Percentiles rank a stretch among this genome's conserved stretches.
Evolutionary conservation across 2,329 filamentous ascomycete species (phyloP).

Genomic region (Penicillium sp.): DNA sequence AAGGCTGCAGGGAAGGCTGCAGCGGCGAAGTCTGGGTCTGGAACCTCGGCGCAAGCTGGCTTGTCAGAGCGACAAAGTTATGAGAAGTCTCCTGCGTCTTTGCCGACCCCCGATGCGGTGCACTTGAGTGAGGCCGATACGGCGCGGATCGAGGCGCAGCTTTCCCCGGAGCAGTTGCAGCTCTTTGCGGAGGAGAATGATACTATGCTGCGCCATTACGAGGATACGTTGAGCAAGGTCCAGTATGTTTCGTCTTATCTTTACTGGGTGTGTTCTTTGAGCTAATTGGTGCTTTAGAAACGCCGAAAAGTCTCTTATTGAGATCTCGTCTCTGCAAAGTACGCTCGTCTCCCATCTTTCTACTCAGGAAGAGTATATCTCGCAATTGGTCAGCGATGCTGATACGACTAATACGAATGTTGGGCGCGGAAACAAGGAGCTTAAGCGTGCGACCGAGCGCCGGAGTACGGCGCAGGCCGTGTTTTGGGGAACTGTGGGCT

Average conservation of each 20-base stretch:
- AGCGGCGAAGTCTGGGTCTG: background rate
- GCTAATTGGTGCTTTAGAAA: conserved; percentile 54
- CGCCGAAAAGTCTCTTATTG: conserved; percentile 84
- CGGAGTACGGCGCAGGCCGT: conserved; percentile 73
- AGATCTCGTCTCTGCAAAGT: conserved; percentile 90
- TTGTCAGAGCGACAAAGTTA: background rate
- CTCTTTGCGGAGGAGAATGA: conserved; percentile 93
- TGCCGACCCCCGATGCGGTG: conserved; percentile 28
- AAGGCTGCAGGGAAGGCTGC: conserved; percentile 48
- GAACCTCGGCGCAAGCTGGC: background rate
- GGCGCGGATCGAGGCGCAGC: conserved; percentile 53
- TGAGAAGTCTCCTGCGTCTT: background rate
- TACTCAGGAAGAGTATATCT: conserved; percentile 84
- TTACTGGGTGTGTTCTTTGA: conserved; percentile 1
- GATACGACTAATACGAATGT: conserved; percentile 81
- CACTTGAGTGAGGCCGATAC: conserved; percentile 34
- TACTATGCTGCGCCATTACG: conserved; percentile 88
- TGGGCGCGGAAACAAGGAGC: conserved; percentile 82
- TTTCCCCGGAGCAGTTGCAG: conserved; percentile 84
- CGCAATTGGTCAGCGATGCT: conserved; percentile 83
- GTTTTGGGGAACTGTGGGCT: conserved; percentile 74
- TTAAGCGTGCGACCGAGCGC: conserved; percentile 76
- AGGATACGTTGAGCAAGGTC: conserved; percentile 91
- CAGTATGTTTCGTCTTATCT: conserved; percentile 60
- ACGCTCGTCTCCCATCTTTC: conserved; percentile 83